Base-by-base conservation (phyloP, 2,329 filamentous ascomycete genomes). In the Cryphonectria carpinicola region DNA sequence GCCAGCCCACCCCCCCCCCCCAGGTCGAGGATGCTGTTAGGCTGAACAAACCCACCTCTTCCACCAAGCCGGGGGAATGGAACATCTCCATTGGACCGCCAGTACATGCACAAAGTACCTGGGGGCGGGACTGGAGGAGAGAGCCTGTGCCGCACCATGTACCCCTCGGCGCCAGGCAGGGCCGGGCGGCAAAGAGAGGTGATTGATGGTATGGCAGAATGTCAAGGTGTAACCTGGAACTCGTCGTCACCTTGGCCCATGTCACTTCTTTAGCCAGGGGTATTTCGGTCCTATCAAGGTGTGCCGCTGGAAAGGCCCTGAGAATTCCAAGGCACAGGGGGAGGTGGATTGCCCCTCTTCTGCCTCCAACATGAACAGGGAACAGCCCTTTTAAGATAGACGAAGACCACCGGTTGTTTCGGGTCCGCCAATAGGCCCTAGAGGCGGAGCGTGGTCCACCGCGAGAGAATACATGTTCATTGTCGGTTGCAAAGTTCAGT, bases 381-480 rank as follows among this genome's bases (percentile, higher is more conserved):
- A 35, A 58, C 43, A 64, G 35, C 56, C 46, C 25, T 25, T 25
- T 11, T 35, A 65, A 49, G 62, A 49, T 22, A 19, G 28, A 41
- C 25, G 28, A 35, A 32, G 62, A 35, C 19, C 28, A n/a, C 25
- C 32, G 43, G 41, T 54, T 65, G 65, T 67, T 67, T 67, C 65
- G 64, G 58, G 37, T 64, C 58, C 58, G 49, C 63, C 58, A 22
- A 65, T 35, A 28, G 49, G 54, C 69, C 43, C 54, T 19, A 6
- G 32, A 37, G 46, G 19, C 65, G 69, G 69, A 68, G 60, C 69
- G 65, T 60, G 69, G 65, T 39, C 65, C 69, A 70, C 65, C 69
- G 65, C 25, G 22, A 60, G n/a, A n/a, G n/a, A n/a, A n/a, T n/a
- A n/a, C n/a, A n/a, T n/a, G n/a, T n/a, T n/a, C n/a, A n/a, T n/a